Evolutionary conservation across 768 basidiomycete genomes (phyloP), one percentile per base, ranked within the genome.

Genomic region (Pisolithus albus): DNA sequence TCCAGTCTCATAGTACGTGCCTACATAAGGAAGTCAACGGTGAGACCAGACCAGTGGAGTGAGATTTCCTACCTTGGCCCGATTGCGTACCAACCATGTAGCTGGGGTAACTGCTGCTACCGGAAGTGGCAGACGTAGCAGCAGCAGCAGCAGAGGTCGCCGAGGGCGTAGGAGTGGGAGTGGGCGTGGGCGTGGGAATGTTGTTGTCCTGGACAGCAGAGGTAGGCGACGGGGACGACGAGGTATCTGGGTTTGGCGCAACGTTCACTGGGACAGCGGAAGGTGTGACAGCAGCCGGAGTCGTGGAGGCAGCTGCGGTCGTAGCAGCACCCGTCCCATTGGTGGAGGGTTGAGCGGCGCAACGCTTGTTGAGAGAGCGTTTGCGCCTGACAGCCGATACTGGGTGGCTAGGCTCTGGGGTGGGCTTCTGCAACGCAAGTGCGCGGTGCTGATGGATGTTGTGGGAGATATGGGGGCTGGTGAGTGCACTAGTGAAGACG

Each of bases 21-120:
- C 72, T 67, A 28, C 43, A 32, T 55, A n/a, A 5, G 46, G 47
- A 44, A 15, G 15, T 45, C 11, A 34, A 15, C 30, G 1, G 46
- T 21, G 39, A 53, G n/a, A 55, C 26, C 3, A 26, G n/a, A 13
- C 23, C 13, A 28, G 11, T 34, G 1, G 37, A 34, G 18, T 19
- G 2, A 52, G 32, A 52, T 5, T 5, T 48, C 52, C 28, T 57
- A 70, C 75, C 80, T 52, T 81, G 61, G 16, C 85, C 83, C 2
- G 59, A 57, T 51, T 82, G 76, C 0, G 69, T 72, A 18, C 82
- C 82, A 21, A 41, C 50, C 64, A 81, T 57, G 64, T 68, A 80
- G 59, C 74, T 70, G 32, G 68, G 71, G 32, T 34, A 47, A 23
- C 56, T 21, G 13, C 46, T 50, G 37, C 15, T 43, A 18, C 50